phyloP scores from a whole-genome alignment of 768 basidiomycete genomes.

The Pholiota molesta region DNA sequence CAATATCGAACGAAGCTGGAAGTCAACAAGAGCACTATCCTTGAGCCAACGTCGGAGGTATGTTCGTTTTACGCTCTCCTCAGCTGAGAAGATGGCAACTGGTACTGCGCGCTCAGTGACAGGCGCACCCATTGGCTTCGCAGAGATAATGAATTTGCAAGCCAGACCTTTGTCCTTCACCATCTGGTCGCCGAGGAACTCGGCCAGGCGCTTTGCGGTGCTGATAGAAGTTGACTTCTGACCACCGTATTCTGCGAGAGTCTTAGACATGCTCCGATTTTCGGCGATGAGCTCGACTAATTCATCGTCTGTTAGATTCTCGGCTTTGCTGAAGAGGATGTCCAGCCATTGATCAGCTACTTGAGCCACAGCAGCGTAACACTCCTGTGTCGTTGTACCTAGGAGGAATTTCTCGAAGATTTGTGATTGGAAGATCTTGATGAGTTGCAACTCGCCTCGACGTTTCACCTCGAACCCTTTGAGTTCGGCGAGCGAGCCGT shows the following conservation, averaged over 20 bases:
- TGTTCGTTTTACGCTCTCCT: constrained; percentile 84
- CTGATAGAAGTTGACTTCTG: constrained; percentile 99
- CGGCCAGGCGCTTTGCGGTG: constrained; percentile 91
- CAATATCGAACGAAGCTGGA: constrained; percentile 91
- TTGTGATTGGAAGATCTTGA: constrained; percentile 99
- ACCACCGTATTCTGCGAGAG: constrained; percentile 91
- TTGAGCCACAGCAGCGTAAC: constrained; percentile 91
- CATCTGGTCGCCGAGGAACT: constrained; percentile 98
- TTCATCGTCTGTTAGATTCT: constrained; percentile 87
- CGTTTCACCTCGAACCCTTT: constrained; percentile 99
- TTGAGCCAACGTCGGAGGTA: constrained; percentile 98
- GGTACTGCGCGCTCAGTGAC: constrained; percentile 98
- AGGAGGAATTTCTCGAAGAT: constrained; percentile 98
- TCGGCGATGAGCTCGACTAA: constrained; percentile 98
- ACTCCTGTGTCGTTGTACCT: constrained; percentile 91
- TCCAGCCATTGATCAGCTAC: constrained; percentile 98
- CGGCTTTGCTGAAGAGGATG: constrained; percentile 85
- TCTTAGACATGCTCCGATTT: constrained; percentile 97
- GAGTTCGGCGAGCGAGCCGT: constrained; percentile 95
- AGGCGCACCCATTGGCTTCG: constrained; percentile 88
- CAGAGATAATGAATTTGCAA: constrained; percentile 98
- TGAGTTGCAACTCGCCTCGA: constrained; percentile 94
- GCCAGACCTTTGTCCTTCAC: constrained; percentile 99
- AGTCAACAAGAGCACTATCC: constrained; percentile 83
- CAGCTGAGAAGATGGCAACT: constrained; percentile 96